Conservation (phyloP, 257 asterid genomes). For the Scutellaria barbata region DNA sequence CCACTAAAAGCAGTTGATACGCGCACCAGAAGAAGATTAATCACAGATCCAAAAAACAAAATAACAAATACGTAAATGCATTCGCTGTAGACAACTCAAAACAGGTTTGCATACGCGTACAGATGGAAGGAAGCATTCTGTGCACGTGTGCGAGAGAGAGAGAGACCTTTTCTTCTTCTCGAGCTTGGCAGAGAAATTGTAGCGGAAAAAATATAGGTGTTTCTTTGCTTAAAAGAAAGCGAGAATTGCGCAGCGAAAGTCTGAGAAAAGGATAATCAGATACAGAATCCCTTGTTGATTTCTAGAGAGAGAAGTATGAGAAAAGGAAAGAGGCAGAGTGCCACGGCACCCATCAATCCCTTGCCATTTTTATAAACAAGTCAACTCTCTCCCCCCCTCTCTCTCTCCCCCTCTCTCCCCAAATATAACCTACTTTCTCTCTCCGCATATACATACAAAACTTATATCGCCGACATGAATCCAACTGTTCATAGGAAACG, state of each 20-base stretch:
- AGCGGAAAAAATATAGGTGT: background rate
- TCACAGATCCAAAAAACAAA: constrained; percentile 15
- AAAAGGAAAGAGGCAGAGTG: constrained; percentile 1
- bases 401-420: constrained; percentile 36
- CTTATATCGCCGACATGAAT: constrained; percentile 17
- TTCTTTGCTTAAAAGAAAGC: background rate
- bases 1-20: background rate
- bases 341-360: constrained; percentile 15
- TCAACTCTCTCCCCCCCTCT: constrained; percentile 45
- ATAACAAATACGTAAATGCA: background rate
- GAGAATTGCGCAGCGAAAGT: constrained; percentile 26
- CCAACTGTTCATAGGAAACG: background rate
- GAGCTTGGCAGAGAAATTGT: too few relatives aligned
- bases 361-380: constrained; percentile 26
- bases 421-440: constrained; percentile 20
- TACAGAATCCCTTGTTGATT: background rate
- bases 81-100: background rate
- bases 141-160: constrained; percentile 18
- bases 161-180: constrained; percentile 24
- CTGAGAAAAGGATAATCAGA: constrained; percentile 35
- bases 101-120: constrained; percentile 15
- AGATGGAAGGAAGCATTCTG: background rate
- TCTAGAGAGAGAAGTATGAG: constrained; percentile 33
- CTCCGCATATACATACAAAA: constrained; percentile 28
- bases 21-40: constrained; percentile 10